Evolutionary conservation across 495 filamentous ascomycete genomes (phyloP).

Genomic region (Aspergillus cristatus): DNA sequence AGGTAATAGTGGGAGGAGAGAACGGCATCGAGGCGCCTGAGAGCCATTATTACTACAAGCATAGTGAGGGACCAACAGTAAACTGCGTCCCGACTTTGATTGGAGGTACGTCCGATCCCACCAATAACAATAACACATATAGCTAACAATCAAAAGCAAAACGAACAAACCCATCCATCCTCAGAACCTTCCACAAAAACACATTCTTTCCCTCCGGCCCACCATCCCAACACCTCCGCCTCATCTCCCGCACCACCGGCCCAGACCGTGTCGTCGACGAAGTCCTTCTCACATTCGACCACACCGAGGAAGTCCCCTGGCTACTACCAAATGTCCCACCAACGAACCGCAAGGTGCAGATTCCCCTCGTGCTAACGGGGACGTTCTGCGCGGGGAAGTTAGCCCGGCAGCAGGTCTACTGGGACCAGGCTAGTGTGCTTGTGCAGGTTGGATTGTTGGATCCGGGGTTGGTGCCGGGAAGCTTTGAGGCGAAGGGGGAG

Average conservation of each 20-base stretch:
- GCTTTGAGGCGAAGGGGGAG: constrained; percentile 27
- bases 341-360: constrained; percentile 55
- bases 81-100: constrained; percentile 52
- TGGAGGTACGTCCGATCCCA: constrained; percentile 59
- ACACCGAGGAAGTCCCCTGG: constrained; percentile 67
- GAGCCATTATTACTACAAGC: constrained; percentile 31
- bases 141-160: constrained; percentile 17
- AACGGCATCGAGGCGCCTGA: constrained; percentile 42
- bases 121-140: too few species aligned
- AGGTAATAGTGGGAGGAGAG: constrained; percentile 40
- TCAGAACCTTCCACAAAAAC: constrained; percentile 64
- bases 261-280: constrained; percentile 55
- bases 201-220: constrained; percentile 68
- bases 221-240: constrained; percentile 53
- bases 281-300: constrained; percentile 53
- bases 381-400: constrained; percentile 64
- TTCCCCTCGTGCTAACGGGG: constrained; percentile 68
- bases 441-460: constrained; percentile 69
- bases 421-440: constrained; percentile 79
- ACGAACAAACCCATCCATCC: constrained; percentile 42
- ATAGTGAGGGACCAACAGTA: constrained; percentile 42
- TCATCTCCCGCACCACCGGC: constrained; percentile 61
- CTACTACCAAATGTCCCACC: constrained; percentile 69
- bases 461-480: constrained; percentile 43
- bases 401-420: constrained; percentile 76